These are phyloP conservation scores for Castanospermum australe DNA, from an alignment of 306 rosid species.

Conservation along the genomic window DNA sequence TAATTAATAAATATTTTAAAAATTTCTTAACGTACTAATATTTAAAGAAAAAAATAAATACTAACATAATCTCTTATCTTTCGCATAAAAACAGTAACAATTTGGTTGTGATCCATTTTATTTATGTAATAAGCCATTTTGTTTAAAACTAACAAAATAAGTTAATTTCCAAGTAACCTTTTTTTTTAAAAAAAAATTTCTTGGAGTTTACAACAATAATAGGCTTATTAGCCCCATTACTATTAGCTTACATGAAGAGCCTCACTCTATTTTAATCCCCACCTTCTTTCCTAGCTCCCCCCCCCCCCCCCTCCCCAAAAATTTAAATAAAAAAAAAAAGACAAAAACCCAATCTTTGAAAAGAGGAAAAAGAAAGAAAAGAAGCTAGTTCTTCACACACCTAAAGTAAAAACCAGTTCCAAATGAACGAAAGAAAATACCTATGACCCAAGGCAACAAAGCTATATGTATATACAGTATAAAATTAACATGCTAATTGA, in stretches of 20 bases:
- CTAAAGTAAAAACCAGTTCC: background rate
- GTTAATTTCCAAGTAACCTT: background rate
- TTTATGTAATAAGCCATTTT: background rate
- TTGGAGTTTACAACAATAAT: background rate
- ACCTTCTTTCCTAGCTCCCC: background rate
- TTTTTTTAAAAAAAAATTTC: too few relatives aligned
- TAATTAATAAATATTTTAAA: too few relatives aligned
- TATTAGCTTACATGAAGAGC: constrained; percentile 1
- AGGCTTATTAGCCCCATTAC: background rate
- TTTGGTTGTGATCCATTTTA: background rate
- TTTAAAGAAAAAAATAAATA: too few relatives aligned
- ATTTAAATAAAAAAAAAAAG: background rate
- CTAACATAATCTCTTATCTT: too few relatives aligned
- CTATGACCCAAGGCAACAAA: background rate
- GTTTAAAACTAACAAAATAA: background rate
- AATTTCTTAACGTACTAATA: too few relatives aligned
- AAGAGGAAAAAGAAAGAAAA: background rate
- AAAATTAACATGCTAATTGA: constrained; percentile 77
- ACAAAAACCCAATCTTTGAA: background rate
- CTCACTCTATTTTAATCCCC: background rate
- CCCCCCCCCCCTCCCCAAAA: too few relatives aligned
- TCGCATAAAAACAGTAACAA: background rate
- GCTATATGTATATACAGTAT: background rate
- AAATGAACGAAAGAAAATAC: background rate
- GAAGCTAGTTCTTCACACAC: background rate